Evolutionary conservation across 2,329 filamentous ascomycete species (phyloP).

Genomic region (Didymellaceae sp.): DNA sequence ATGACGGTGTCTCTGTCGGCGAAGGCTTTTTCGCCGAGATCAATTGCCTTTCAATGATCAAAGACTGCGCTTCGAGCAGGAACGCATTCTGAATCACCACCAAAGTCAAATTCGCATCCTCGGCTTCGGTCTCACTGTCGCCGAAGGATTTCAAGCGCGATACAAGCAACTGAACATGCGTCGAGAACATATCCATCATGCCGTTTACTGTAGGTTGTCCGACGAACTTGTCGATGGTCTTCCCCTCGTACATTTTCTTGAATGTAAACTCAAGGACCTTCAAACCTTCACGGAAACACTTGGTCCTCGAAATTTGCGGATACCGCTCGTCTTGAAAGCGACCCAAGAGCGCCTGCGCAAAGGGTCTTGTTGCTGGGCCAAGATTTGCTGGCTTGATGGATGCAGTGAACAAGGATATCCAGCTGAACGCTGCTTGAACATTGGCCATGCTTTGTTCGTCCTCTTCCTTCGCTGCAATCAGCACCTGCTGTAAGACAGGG

Average conservation of each 20-base stretch:
- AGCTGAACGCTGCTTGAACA: constrained; percentile 71
- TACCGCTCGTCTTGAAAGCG: constrained; percentile 64
- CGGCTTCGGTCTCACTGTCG: constrained; percentile 31
- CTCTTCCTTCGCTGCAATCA: constrained; percentile 55
- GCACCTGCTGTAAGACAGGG: constrained; percentile 66
- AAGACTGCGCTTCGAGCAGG: constrained; percentile 72
- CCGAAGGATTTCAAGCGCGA: constrained; percentile 40
- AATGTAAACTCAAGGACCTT: constrained; percentile 46
- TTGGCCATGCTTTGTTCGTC: constrained; percentile 63
- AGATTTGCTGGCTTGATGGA: constrained; percentile 79
- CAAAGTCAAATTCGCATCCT: constrained; percentile 59
- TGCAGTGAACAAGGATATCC: constrained; percentile 78
- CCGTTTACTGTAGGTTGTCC: constrained; percentile 57
- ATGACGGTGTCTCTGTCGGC: constrained; percentile 71
- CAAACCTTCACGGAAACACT: constrained; percentile 67
- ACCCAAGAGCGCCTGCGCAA: constrained; percentile 76
- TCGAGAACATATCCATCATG: constrained; percentile 69
- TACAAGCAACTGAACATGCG: constrained; percentile 57
- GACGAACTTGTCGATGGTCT: constrained; percentile 45
- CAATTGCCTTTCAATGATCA: constrained; percentile 71
- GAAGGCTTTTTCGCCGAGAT: constrained; percentile 67
- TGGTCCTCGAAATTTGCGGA: constrained; percentile 64
- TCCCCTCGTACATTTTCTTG: constrained; percentile 41
- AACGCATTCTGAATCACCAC: constrained; percentile 71
- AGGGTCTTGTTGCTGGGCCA: constrained; percentile 78